These are phyloP conservation scores for Mycena filopes DNA, from an alignment of 768 basidiomycete genomes.

Conservation along the genomic window DNA sequence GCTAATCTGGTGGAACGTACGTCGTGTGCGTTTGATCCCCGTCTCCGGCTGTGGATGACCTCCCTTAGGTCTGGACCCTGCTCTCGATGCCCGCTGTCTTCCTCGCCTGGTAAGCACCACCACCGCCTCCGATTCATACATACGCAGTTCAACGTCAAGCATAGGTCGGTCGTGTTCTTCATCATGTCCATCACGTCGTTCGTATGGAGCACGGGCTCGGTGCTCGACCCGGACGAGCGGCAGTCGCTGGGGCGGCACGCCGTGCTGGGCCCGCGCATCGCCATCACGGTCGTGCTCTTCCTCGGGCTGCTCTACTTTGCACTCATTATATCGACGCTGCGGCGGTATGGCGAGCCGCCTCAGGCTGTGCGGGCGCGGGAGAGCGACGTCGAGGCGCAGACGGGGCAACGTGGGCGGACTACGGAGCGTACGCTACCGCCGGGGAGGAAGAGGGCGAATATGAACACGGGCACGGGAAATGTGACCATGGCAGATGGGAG, in stretches of 20 bases:
- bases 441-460: background rate
- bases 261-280: slow-evolving; percentile 64
- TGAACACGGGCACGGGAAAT: background rate
- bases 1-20: slow-evolving; percentile 57
- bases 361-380: background rate
- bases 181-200: slow-evolving; percentile 70
- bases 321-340: slow-evolving; percentile 71
- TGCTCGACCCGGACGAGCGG: slow-evolving; percentile 49
- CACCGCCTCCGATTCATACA: background rate
- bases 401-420: slow-evolving; percentile 14
- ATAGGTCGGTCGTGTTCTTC: slow-evolving; percentile 76
- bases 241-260: slow-evolving; percentile 48
- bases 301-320: slow-evolving; percentile 71
- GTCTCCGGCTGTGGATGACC: too few species aligned
- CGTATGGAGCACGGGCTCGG: slow-evolving; percentile 75
- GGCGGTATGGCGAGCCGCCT: slow-evolving; percentile 59
- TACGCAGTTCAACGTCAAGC: background rate
- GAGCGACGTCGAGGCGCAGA: slow-evolving; percentile 19
- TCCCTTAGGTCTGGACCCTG: slow-evolving; percentile 59
- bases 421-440: slow-evolving; percentile 10
- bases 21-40: background rate
- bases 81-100: slow-evolving; percentile 74
- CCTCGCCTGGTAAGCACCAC: slow-evolving; percentile 66
- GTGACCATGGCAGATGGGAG: background rate
- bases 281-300: slow-evolving; percentile 61